Conservation (phyloP, 306 rosid genomes). For the Morella rubra region DNA sequence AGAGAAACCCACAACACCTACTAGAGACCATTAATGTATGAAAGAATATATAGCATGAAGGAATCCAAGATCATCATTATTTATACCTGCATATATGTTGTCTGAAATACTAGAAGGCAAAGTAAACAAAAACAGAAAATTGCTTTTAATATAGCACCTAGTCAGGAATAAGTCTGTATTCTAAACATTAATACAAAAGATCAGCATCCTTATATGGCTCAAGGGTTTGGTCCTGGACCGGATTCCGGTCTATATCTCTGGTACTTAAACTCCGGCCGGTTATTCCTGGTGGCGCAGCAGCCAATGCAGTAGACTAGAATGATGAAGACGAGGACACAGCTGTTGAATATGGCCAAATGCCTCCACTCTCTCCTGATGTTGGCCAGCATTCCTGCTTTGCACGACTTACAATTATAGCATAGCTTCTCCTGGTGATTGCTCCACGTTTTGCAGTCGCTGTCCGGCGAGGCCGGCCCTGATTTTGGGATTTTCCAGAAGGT, state of each 20-base stretch:
- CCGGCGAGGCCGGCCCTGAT: constrained; percentile 37
- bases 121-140: no score
- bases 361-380: constrained; percentile 68
- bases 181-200: no score
- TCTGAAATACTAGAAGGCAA: no score
- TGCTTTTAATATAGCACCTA: no score
- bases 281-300: constrained; percentile 70
- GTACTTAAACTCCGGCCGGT: constrained; percentile 17
- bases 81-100: no score
- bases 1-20: no score
- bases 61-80: no score
- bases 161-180: no score
- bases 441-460: constrained; percentile 66
- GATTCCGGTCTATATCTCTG: constrained; percentile 2
- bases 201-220: neutral
- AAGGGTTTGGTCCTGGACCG: constrained; percentile 27
- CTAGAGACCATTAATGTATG: no score
- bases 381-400: constrained; percentile 76
- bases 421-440: constrained; percentile 45
- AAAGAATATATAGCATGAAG: no score
- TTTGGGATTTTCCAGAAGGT: constrained; percentile 67
- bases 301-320: constrained; percentile 61
- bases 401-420: constrained; percentile 80
- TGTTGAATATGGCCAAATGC: constrained; percentile 50
- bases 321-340: constrained; percentile 31